phyloP scores from a whole-genome alignment of 192 early-diverging fungal genomes.

The Funneliformis geosporum region DNA sequence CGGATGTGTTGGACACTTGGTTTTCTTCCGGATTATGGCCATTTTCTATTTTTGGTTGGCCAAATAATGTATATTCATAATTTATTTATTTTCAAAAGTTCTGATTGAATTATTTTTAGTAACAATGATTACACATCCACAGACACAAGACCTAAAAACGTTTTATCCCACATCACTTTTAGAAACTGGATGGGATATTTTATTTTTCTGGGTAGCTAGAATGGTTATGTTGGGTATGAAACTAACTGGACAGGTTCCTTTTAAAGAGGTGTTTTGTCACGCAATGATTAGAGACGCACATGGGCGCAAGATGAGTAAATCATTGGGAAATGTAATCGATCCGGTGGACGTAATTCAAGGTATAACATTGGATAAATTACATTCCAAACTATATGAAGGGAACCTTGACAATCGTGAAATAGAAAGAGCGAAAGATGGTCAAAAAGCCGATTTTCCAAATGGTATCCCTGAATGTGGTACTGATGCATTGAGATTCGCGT shows the following conservation, averaged over 20 bases:
- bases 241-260: slow-evolving; percentile 93
- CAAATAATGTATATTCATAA: slow-evolving; percentile 61
- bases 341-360: slow-evolving; percentile 97
- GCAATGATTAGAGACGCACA: slow-evolving; percentile 98
- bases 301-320: slow-evolving; percentile 98
- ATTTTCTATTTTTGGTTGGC: slow-evolving; percentile 97
- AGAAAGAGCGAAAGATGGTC: slow-evolving; percentile 80
- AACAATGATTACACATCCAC: not conserved
- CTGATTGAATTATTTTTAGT: not conserved
- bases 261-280: slow-evolving; percentile 95
- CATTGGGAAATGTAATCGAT: slow-evolving; percentile 96
- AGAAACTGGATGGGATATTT: slow-evolving; percentile 98
- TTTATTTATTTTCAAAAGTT: not conserved
- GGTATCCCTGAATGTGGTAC: slow-evolving; percentile 99
- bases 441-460: slow-evolving; percentile 87
- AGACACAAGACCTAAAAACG: slow-evolving; percentile 77
- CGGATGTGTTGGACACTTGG: slow-evolving; percentile 99
- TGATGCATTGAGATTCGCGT: slow-evolving; percentile 87
- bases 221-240: slow-evolving; percentile 99
- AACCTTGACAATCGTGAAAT: slow-evolving; percentile 93
- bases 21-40: slow-evolving; percentile 99
- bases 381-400: slow-evolving; percentile 74
- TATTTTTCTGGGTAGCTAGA: slow-evolving; percentile 99
- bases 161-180: slow-evolving; percentile 92
- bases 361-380: slow-evolving; percentile 77